Evolutionary conservation across 352 stramenopile genomes (phyloP), one percentile per base, ranked within the genome.

Genomic region (Phytopythium cucurbitacearum): DNA sequence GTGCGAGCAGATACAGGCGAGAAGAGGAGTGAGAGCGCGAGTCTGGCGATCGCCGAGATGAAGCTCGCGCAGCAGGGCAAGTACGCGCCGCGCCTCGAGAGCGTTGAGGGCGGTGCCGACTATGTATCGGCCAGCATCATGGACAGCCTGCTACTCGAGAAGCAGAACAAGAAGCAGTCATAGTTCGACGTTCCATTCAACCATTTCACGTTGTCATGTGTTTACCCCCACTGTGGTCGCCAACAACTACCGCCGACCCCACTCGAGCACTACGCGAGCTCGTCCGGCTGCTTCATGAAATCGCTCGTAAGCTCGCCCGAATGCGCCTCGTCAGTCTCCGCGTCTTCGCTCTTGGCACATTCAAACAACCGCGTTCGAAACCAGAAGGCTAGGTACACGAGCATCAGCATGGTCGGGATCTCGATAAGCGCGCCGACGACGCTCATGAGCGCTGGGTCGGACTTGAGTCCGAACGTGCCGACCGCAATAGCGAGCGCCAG

Each of bases 71-170:
- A 81, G 38, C 66, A 81, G 36, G 63, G 74, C 40, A 74, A 67
- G 42, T 91, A 84, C 59, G 52, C 60, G 5, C 61, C 75, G 8
- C 55, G 73, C 6, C 70, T 91, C 9, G 81, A 91, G 62, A 81
- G 62, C 49, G 60, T 86, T 38, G 81, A 91, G 52, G 81, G 81
- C 53, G 81, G 81, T 16, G 81, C 81, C 3, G 81, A 91, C 67
- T 91, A 91, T 53, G 77, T 91, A n/a, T 78, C 81, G 3, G 70
- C 81, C 8, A 90, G 79, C 48, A 87, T 91, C 41, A 80, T 91
- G 57, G 81, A 89, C 60, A 91, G 76, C 41, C 57, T 91, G 37
- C 52, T 91, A 38, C 65, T 91, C 4, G 65, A 87, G 35, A 50
- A 69, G 51, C 48, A 65, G 8, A 1, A 1, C 12, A 46, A 45